These are phyloP conservation scores for Phycomyces nitens DNA, from an alignment of 192 early-diverging fungal species.

Conservation along the genomic window DNA sequence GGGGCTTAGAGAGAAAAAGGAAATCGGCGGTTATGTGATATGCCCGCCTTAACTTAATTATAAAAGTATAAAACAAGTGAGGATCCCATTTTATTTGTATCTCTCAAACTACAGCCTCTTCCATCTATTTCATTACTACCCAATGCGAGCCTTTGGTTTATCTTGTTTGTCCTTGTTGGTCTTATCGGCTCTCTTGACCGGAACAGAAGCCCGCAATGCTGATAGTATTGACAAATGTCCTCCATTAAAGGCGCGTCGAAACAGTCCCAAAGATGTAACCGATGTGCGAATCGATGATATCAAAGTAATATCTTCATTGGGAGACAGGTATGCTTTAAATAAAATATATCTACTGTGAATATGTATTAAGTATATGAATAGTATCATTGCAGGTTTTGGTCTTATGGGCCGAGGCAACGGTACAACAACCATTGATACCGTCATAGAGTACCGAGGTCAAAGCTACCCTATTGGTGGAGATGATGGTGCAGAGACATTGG, in stretches of 20 bases:
- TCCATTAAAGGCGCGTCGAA: slow-evolving; percentile 31
- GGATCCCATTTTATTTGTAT: too few relatives aligned
- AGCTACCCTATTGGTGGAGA: slow-evolving; percentile 53
- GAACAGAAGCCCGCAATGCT: slow-evolving; percentile 1
- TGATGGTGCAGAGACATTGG: slow-evolving; percentile 33
- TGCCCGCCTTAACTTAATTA: too few relatives aligned
- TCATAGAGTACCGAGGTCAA: slow-evolving; percentile 47
- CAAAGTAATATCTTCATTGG: slow-evolving; percentile 48
- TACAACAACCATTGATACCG: slow-evolving; percentile 20
- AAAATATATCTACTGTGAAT: not conserved
- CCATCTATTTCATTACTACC: too few relatives aligned
- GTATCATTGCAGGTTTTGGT: slow-evolving; percentile 51
- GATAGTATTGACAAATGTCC: slow-evolving; percentile 35
- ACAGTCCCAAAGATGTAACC: slow-evolving; percentile 31
- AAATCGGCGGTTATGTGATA: too few relatives aligned
- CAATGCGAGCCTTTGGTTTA: too few relatives aligned
- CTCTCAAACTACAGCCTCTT: too few relatives aligned
- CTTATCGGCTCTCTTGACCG: too few relatives aligned
- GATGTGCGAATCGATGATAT: slow-evolving; percentile 58
- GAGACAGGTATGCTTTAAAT: slow-evolving; percentile 37
- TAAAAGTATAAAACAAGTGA: too few relatives aligned
- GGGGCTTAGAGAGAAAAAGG: too few relatives aligned
- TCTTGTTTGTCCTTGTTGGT: too few relatives aligned
- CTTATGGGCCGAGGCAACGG: slow-evolving; percentile 33
- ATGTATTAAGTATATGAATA: slow-evolving; percentile 1